Percentiles rank a stretch among this genome's conserved stretches.
Evolutionary conservation across 257 asterid genomes (phyloP).

Genomic region (Solanum bukasovii): DNA sequence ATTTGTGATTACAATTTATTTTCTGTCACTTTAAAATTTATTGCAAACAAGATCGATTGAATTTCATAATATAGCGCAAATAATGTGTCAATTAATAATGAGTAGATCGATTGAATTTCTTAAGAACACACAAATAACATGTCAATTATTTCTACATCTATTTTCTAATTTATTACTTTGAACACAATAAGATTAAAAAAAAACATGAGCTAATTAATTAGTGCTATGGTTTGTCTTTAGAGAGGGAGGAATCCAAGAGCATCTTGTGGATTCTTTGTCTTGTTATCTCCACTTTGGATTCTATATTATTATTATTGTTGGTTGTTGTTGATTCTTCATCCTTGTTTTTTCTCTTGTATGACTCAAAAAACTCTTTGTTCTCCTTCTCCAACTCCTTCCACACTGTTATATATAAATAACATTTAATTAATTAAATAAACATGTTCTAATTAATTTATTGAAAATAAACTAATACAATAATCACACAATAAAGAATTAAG

Average conservation of each 20-base stretch:
- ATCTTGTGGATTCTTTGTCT: background rate
- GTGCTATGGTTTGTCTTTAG: background rate
- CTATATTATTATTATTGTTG: background rate
- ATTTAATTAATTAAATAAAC: background rate
- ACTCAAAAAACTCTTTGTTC: conserved; percentile 31
- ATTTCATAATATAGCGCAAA: no score
- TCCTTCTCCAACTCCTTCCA: conserved; percentile 84
- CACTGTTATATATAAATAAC: conserved; percentile 19
- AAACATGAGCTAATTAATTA: background rate
- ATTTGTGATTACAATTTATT: no score
- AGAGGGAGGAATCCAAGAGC: background rate
- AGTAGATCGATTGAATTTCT: background rate
- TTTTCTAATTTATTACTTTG: background rate
- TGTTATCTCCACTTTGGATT: background rate
- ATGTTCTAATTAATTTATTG: background rate
- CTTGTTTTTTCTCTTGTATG: background rate
- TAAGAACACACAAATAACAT: background rate
- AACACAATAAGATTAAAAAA: background rate
- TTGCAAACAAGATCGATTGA: no score
- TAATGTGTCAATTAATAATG: no score
- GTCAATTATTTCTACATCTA: background rate
- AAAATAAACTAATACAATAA: background rate
- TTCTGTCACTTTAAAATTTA: no score
- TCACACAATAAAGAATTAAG: background rate
- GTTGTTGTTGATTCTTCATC: background rate